A percentile compares a stretch with the other conserved stretches of the same genome.
Evolutionary conservation across 1,284 basidiomycete species (phyloP).

Genomic region (Malassezia pachydermatis): DNA sequence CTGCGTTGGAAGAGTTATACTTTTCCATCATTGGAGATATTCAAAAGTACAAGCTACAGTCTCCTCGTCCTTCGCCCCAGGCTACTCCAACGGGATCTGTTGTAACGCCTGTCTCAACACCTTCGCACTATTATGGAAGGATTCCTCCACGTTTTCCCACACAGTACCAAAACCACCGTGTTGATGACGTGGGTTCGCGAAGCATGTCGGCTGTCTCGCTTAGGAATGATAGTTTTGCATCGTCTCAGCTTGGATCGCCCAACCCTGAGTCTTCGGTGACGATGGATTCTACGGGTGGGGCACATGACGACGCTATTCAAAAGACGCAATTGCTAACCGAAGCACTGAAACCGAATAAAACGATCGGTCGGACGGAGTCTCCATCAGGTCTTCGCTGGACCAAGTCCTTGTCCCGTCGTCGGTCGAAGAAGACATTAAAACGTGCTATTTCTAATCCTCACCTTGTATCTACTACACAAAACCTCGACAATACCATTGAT

Average conservation of each 20-base stretch:
- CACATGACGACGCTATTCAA: conserved; percentile 4
- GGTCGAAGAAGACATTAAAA: conserved; percentile 12
- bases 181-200: background rate
- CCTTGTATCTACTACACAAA: conserved; percentile 15
- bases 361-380: background rate
- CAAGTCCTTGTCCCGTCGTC: conserved; percentile 7
- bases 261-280: background rate
- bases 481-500: conserved; percentile 16
- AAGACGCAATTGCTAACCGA: conserved; percentile 11
- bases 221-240: background rate
- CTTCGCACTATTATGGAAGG: no score
- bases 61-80: background rate
- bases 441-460: conserved; percentile 17
- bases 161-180: background rate
- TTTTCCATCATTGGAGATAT: background rate
- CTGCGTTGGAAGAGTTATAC: conserved; percentile 12
- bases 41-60: background rate
- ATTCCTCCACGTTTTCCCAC: background rate
- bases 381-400: conserved; percentile 9
- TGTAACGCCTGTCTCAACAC: background rate
- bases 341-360: conserved; percentile 7
- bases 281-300: background rate
- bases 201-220: background rate
- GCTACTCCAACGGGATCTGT: background rate
- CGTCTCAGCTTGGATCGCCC: background rate